These are phyloP conservation scores for Phoma sp. DNA, from an alignment of 2,329 filamentous ascomycete genomes.

Conservation along the genomic window DNA sequence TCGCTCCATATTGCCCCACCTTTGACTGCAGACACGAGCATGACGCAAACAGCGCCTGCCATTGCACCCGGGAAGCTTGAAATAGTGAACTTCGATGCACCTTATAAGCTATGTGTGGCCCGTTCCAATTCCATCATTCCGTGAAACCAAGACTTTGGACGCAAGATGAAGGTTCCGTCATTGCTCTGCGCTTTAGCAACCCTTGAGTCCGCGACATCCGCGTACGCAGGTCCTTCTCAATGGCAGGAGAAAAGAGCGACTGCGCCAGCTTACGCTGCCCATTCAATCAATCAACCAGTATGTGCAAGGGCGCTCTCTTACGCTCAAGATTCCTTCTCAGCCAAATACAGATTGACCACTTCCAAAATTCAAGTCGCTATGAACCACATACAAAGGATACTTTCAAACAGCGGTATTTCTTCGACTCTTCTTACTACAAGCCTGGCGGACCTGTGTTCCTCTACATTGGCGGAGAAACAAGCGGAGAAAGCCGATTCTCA, in stretches of 20 bases:
- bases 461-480: conserved; percentile 58
- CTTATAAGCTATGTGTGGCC: conserved; percentile 4
- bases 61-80: background rate
- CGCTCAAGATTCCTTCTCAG: background rate
- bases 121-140: background rate
- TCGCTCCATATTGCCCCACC: conserved; percentile 13
- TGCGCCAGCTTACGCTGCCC: conserved; percentile 27
- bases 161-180: conserved; percentile 19
- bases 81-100: too few relatives aligned
- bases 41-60: conserved; percentile 13
- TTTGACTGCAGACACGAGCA: conserved; percentile 6
- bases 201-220: conserved; percentile 12
- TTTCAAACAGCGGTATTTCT: conserved; percentile 64
- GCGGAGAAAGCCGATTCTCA: conserved; percentile 49
- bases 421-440: conserved; percentile 62
- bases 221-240: conserved; percentile 4
- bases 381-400: conserved; percentile 56
- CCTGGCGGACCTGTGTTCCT: conserved; percentile 61
- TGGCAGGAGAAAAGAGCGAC: conserved; percentile 22
- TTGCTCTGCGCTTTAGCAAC: conserved; percentile 14
- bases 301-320: background rate
- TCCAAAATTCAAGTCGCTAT: conserved; percentile 52
- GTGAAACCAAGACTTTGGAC: background rate
- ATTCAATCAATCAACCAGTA: conserved; percentile 38
- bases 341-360: conserved; percentile 54